Percentiles rank a stretch among this genome's conserved stretches.
These are phyloP conservation scores for Exophiala alcalophila DNA, from an alignment of 2,329 filamentous ascomycete genomes.

Conservation along the genomic window DNA sequence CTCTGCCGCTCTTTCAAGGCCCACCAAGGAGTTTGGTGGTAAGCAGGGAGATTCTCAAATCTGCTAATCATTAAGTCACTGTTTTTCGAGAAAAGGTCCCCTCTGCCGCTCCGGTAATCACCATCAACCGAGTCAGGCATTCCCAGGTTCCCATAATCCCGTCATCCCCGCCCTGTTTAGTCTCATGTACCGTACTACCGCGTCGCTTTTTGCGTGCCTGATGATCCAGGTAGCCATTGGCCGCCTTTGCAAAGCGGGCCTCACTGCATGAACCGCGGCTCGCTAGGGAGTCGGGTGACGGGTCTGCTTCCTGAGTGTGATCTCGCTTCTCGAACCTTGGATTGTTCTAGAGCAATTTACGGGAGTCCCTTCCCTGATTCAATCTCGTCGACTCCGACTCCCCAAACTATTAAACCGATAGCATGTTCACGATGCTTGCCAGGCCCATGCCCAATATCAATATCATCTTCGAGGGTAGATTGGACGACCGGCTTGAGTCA, in stretches of 20 bases:
- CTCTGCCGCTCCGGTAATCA: too few relatives aligned
- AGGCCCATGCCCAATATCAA: constrained; percentile 8
- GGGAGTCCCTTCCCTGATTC: background rate
- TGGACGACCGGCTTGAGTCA: constrained; percentile 4
- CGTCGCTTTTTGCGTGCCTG: too few relatives aligned
- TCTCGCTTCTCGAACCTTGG: constrained; percentile 19
- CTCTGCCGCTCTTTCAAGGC: too few relatives aligned
- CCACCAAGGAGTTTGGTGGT: too few relatives aligned
- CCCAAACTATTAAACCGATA: constrained; percentile 5
- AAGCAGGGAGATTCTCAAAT: too few relatives aligned
- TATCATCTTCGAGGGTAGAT: constrained; percentile 3
- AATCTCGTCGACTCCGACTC: constrained; percentile 5
- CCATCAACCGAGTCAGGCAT: too few relatives aligned
- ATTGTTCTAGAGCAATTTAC: constrained; percentile 1
- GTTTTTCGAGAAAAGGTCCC: too few relatives aligned
- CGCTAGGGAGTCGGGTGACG: too few relatives aligned
- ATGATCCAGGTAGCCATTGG: constrained; percentile 17
- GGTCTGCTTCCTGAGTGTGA: constrained; percentile 6
- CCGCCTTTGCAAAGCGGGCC: constrained; percentile 19
- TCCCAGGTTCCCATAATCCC: too few relatives aligned
- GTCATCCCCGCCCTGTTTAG: background rate
- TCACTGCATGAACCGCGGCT: constrained; percentile 19
- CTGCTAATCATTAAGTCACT: too few relatives aligned
- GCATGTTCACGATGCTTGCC: constrained; percentile 7
- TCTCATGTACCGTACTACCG: too few relatives aligned